Evolutionary conservation across 225 moss, liverwort and hornwort species (phyloP).

Genomic region (Asterella californica): DNA sequence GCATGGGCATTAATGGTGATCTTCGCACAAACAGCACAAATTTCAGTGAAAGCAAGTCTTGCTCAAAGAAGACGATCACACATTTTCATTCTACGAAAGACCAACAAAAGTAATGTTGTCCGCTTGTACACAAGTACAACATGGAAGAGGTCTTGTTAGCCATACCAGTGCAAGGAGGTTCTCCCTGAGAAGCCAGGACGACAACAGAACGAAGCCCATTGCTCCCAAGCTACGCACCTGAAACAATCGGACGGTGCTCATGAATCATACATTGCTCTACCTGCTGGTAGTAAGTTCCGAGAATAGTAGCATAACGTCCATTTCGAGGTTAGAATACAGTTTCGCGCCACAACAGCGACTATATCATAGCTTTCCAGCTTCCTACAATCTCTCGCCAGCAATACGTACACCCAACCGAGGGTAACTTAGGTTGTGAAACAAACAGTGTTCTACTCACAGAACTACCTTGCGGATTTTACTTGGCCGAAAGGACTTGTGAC

Average conservation of each 20-base stretch:
- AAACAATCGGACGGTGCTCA: neutral
- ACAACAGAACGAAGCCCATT: slow-evolving; percentile 81
- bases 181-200: slow-evolving; percentile 86
- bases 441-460: too few species aligned
- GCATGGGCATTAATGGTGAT: slow-evolving; percentile 99
- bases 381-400: neutral
- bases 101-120: neutral
- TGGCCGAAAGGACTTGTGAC: too few species aligned
- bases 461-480: too few species aligned
- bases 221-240: slow-evolving; percentile 84
- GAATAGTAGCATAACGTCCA: neutral
- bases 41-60: neutral
- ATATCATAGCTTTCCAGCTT: neutral
- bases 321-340: neutral
- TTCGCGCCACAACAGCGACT: neutral
- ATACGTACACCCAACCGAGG: neutral
- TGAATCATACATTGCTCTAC: neutral
- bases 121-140: neutral
- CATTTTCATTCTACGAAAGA: neutral
- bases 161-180: slow-evolving; percentile 74
- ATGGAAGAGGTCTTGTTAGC: neutral
- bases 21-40: slow-evolving; percentile 33
- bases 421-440: neutral
- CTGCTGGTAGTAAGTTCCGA: neutral
- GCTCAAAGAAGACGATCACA: neutral